phyloP scores from a whole-genome alignment of 2,329 filamentous ascomycete species.

The Penicillium glabrum region DNA sequence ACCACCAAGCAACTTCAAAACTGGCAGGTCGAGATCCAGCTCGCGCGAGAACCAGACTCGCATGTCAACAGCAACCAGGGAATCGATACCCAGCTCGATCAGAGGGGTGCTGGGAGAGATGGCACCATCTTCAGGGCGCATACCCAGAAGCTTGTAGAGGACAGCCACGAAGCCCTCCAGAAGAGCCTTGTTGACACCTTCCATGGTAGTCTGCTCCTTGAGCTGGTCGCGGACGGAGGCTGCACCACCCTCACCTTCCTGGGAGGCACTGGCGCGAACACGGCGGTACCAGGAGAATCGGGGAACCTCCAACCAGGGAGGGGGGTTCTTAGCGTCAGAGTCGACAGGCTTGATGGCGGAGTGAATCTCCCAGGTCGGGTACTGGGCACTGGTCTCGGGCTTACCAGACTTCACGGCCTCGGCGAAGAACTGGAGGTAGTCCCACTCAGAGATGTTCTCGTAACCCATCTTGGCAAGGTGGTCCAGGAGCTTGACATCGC shows the following conservation, averaged over 20 bases:
- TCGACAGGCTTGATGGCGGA: neutral
- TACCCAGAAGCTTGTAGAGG: neutral
- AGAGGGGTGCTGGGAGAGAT: neutral
- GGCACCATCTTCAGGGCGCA: neutral
- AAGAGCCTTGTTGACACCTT: neutral
- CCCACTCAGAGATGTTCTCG: neutral
- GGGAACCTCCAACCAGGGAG: neutral
- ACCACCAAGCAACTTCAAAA: neutral
- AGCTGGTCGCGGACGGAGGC: neutral
- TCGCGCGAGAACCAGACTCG: neutral
- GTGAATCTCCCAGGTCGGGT: neutral
- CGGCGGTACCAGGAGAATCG: neutral
- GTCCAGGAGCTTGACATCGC: neutral
- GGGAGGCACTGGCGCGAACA: neutral
- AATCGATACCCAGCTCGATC: neutral
- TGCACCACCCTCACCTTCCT: neutral
- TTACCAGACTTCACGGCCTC: neutral
- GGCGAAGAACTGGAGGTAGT: neutral
- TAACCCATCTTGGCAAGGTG: neutral
- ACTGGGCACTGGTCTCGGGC: neutral
- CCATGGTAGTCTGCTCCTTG: neutral
- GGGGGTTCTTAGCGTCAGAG: neutral
- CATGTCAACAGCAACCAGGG: conserved; percentile 1
- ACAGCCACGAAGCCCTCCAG: neutral
- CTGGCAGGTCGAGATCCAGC: neutral